phyloP scores from a whole-genome alignment of 2,329 filamentous ascomycete genomes.

The Colletotrichum lupini region DNA sequence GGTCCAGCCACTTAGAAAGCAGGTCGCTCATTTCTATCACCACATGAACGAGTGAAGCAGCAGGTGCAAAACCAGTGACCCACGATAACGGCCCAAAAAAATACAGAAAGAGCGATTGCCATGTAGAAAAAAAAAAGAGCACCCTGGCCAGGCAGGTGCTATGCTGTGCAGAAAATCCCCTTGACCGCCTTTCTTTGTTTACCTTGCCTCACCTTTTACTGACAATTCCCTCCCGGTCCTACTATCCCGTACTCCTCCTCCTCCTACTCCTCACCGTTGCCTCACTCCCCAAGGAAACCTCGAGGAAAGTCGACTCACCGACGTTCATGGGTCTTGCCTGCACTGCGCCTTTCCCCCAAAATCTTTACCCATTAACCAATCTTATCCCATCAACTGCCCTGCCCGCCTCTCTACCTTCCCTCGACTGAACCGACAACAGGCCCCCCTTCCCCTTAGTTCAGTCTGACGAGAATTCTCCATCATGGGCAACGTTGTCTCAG shows the following conservation, averaged over 20 bases:
- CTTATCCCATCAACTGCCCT: neutral
- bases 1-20: conserved; percentile 20
- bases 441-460: neutral
- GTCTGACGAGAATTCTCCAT: neutral
- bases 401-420: neutral
- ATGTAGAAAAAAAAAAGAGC: neutral
- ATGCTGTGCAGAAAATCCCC: conserved; percentile 2
- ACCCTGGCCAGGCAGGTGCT: neutral
- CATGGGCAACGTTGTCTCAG: conserved; percentile 55
- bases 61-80: conserved; percentile 4
- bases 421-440: conserved; percentile 4
- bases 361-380: conserved; percentile 10
- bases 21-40: conserved; percentile 34
- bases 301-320: neutral
- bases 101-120: neutral
- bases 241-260: neutral
- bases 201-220: neutral
- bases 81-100: conserved; percentile 16
- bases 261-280: neutral
- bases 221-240: neutral
- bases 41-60: conserved; percentile 26
- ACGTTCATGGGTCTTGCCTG: conserved; percentile 34
- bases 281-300: neutral
- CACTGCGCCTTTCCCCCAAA: neutral
- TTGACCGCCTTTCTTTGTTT: conserved; percentile 30